Evolutionary conservation across 2,329 filamentous ascomycete species (phyloP), one percentile per base, ranked within the genome.

Genomic region (Colletotrichum sp.): DNA sequence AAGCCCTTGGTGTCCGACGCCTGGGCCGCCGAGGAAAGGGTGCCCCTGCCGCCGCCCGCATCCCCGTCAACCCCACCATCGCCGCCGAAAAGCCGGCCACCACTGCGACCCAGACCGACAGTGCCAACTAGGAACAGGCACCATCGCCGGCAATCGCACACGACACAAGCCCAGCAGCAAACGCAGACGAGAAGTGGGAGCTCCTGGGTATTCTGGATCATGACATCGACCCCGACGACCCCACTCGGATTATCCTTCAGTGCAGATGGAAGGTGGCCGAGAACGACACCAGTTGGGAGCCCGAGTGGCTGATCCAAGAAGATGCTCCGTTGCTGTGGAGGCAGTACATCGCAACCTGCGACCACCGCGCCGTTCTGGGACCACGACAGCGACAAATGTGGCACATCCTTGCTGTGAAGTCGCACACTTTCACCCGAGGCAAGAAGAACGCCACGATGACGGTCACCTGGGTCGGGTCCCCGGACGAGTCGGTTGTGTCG

Each of bases 131-230:
- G 57, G 28, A 60, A 60, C 13, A 60, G 57, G 57, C 57, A 32
- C 18, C 57, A 0, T 60, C 26, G 0, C 28, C 3, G 28, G 24
- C 15, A 32, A 2, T 4, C 16, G 28, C 57, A 28, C 13, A 0
- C 13, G 24, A 24, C 55, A 18, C 12, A 5, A 28, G 26, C 55
- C 1, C 3, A 16, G 55, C 55, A 2, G 3, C 26, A 7, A 24
- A 24, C 2, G 55, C 7, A 16, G 55, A 59, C 7, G 8, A 24
- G 13, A 59, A 28, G 16, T 59, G 55, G 55, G 55, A 59, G 24
- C 4, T 59, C 2, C 2, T 59, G 16, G 55, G 18, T 24, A 26
- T 59, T 5, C 4, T 59, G 21, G 26, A 59, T 28, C 55, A 59
- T 4, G 21, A 59, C 5, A 12, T 59, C 16, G 55, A 59, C 55